Evolutionary conservation across 2,329 filamentous ascomycete species (phyloP).

Genomic region (Ilyonectria mors-panacis): DNA sequence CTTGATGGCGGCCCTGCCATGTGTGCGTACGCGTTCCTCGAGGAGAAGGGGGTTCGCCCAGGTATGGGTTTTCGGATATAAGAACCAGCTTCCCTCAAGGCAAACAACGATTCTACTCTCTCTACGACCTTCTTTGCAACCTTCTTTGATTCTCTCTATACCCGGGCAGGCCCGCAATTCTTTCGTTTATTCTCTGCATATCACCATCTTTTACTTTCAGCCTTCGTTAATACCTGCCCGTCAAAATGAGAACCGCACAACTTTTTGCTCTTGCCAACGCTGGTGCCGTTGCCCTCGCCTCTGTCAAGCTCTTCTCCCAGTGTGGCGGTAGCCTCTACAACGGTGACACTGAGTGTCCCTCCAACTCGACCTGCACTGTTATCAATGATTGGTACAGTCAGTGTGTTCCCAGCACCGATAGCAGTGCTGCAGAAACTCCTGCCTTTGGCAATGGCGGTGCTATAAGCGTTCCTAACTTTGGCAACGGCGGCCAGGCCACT

Average conservation of each 20-base stretch:
- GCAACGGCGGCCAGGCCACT: not conserved
- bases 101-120: not conserved
- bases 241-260: conserved; percentile 34
- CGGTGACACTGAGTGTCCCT: conserved; percentile 35
- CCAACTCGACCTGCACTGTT: conserved; percentile 33
- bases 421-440: conserved; percentile 12
- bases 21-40: not conserved
- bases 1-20: not conserved
- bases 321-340: conserved; percentile 36
- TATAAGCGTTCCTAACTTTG: conserved; percentile 10
- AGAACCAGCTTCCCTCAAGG: conserved; percentile 2
- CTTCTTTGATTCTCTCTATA: conserved; percentile 32
- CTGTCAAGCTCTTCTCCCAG: conserved; percentile 38
- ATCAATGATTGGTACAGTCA: conserved; percentile 44
- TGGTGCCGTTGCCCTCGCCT: conserved; percentile 34
- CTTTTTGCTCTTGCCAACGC: conserved; percentile 41
- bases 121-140: conserved; percentile 24
- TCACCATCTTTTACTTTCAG: conserved; percentile 16
- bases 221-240: conserved; percentile 18
- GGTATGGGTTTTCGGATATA: conserved; percentile 19
- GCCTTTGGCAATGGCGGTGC: not conserved
- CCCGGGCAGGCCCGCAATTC: conserved; percentile 32
- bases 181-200: conserved; percentile 28
- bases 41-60: not conserved
- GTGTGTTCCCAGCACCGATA: conserved; percentile 31